Percentiles rank a stretch among this genome's conserved stretches.
Conservation (phyloP, 345 rosid genomes). For the Populus alba region DNA sequence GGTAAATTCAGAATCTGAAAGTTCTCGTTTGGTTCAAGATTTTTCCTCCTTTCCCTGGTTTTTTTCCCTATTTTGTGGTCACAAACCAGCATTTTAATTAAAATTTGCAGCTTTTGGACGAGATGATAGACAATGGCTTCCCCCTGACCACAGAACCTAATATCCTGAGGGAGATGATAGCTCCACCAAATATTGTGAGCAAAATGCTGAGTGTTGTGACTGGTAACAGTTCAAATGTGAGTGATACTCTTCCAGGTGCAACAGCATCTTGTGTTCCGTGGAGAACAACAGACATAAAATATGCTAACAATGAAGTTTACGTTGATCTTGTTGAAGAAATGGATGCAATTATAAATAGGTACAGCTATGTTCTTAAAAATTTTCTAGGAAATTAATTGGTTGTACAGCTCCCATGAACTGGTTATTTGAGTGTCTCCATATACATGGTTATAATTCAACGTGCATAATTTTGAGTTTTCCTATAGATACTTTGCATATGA, state of each 20-base stretch:
- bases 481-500: neutral
- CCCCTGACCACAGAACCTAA: constrained; percentile 95
- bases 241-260: constrained; percentile 80
- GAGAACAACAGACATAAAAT: constrained; percentile 80
- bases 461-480: neutral
- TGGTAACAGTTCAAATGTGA: constrained; percentile 78
- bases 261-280: constrained; percentile 89
- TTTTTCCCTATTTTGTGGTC: neutral
- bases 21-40: neutral
- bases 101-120: constrained; percentile 79
- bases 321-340: constrained; percentile 93
- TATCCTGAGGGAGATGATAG: constrained; percentile 90
- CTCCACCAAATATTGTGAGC: constrained; percentile 86
- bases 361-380: neutral
- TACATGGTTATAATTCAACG: neutral
- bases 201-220: constrained; percentile 93
- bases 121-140: constrained; percentile 98
- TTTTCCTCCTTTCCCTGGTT: neutral
- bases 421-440: neutral
- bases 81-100: neutral
- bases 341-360: constrained; percentile 91
- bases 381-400: neutral
- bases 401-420: neutral
- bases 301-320: constrained; percentile 82
- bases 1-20: neutral